phyloP scores from a whole-genome alignment of 805 yeast species.

The Hanseniaspora lachancei region DNA sequence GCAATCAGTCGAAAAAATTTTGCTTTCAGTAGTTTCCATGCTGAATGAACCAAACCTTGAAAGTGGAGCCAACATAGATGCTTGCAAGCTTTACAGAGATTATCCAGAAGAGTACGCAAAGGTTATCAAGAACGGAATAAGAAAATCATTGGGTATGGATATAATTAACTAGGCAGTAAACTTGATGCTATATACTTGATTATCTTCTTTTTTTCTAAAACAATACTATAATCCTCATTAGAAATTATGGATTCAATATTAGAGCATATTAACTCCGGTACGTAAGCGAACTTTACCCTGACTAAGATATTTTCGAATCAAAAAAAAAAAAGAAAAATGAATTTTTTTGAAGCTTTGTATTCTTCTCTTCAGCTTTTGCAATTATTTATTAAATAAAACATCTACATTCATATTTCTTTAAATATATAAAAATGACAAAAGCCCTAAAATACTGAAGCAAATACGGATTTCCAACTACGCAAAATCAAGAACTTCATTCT shows the following conservation, averaged over 20 bases:
- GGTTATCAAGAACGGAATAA: slow-evolving; percentile 54
- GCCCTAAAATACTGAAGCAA: not conserved
- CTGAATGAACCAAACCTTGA: slow-evolving; percentile 93
- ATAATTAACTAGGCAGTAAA: not conserved
- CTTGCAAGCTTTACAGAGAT: slow-evolving; percentile 81
- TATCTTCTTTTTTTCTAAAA: slow-evolving; percentile 3
- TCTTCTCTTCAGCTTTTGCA: not conserved
- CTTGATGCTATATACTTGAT: not conserved
- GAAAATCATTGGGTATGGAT: slow-evolving; percentile 56
- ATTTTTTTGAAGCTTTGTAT: not conserved
- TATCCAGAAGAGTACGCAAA: slow-evolving; percentile 53
- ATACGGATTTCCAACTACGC: not conserved
- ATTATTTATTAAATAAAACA: too few species aligned
- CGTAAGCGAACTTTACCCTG: not conserved
- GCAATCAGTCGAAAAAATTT: slow-evolving; percentile 92
- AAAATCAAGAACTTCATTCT: too few species aligned
- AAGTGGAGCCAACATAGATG: slow-evolving; percentile 82
- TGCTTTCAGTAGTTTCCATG: slow-evolving; percentile 88
- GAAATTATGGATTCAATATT: not conserved
- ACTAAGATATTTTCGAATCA: not conserved
- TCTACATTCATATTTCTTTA: too few species aligned
- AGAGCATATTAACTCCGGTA: too few species aligned
- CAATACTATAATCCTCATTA: not conserved
- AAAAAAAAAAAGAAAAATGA: not conserved
- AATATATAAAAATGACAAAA: too few species aligned